A percentile compares a stretch with the other conserved stretches of the same genome.
Evolutionary conservation across 2,329 filamentous ascomycete genomes (phyloP).

Genomic region (Hymenoscyphus occultus): DNA sequence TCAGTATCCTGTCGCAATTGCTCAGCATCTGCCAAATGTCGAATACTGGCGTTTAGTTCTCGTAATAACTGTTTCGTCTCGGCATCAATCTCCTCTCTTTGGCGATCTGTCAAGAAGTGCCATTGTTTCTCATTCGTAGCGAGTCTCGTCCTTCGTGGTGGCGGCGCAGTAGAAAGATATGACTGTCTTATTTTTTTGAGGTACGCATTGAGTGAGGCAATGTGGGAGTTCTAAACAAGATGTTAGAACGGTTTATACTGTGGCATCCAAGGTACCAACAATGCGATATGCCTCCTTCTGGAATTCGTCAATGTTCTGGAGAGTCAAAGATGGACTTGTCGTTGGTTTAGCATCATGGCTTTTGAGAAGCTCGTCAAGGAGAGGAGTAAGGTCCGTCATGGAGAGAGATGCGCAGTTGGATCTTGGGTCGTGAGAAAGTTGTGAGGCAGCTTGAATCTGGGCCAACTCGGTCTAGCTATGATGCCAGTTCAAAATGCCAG

Average conservation of each 20-base stretch:
- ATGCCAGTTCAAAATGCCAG: not conserved
- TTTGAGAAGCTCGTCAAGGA: conserved; percentile 67
- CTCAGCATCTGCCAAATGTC: conserved; percentile 76
- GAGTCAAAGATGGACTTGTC: conserved; percentile 30
- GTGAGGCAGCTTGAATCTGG: not conserved
- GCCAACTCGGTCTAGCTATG: not conserved
- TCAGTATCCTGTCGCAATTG: conserved; percentile 76
- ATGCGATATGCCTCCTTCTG: conserved; percentile 93
- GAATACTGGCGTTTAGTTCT: conserved; percentile 79
- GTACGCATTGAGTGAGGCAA: conserved; percentile 74
- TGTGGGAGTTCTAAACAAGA: conserved; percentile 70
- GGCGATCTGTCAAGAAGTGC: conserved; percentile 63
- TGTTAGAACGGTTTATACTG: conserved; percentile 24
- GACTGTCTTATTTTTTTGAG: conserved; percentile 81
- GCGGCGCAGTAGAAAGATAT: conserved; percentile 80
- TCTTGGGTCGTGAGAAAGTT: not conserved
- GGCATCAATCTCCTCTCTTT: conserved; percentile 83
- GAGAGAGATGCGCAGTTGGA: not conserved
- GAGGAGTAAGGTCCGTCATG: conserved; percentile 63
- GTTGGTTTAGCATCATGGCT: conserved; percentile 53
- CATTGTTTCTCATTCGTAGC: conserved; percentile 31
- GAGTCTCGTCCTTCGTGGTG: conserved; percentile 46
- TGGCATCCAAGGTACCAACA: conserved; percentile 47
- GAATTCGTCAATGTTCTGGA: conserved; percentile 73
- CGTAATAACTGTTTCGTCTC: conserved; percentile 82